These are phyloP conservation scores for Knufia fluminis DNA, from an alignment of 2,329 filamentous ascomycete genomes.

Conservation along the genomic window DNA sequence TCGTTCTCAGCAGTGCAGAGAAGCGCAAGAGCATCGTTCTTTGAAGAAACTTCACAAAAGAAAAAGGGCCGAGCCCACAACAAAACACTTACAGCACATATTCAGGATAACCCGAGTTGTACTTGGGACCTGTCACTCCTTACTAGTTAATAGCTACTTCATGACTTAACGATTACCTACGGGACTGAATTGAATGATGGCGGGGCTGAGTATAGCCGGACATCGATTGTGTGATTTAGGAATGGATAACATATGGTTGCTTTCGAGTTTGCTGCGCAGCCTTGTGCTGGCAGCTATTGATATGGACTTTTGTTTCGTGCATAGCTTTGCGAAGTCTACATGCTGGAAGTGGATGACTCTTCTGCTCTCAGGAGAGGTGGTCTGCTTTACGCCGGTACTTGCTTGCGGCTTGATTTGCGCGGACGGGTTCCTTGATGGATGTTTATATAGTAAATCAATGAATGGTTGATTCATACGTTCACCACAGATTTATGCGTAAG, in stretches of 20 bases:
- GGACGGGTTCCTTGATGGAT: background rate
- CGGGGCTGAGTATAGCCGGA: conserved; percentile 6
- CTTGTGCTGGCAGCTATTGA: background rate
- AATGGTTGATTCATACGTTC: background rate
- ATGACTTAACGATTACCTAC: conserved; percentile 6
- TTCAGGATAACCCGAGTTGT: background rate
- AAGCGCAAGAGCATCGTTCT: conserved; percentile 64
- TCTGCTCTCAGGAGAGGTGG: background rate
- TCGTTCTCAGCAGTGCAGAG: conserved; percentile 79
- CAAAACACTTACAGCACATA: background rate
- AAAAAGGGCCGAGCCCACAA: conserved; percentile 6
- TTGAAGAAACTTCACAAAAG: background rate
- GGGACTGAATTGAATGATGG: conserved; percentile 1
- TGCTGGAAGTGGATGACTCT: background rate
- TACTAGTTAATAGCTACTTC: conserved; percentile 11
- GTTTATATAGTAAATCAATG: background rate
- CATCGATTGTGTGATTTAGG: conserved; percentile 6
- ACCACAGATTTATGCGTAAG: too few relatives aligned
- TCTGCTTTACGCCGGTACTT: background rate
- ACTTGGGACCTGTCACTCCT: conserved; percentile 7
- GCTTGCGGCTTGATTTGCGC: background rate
- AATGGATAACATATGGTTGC: conserved; percentile 2
- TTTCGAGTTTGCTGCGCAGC: background rate
- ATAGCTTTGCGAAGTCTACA: background rate
- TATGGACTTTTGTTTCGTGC: background rate